Evolutionary conservation across 495 filamentous ascomycete species (phyloP).

Genomic region (Tuber umbilicatum): DNA sequence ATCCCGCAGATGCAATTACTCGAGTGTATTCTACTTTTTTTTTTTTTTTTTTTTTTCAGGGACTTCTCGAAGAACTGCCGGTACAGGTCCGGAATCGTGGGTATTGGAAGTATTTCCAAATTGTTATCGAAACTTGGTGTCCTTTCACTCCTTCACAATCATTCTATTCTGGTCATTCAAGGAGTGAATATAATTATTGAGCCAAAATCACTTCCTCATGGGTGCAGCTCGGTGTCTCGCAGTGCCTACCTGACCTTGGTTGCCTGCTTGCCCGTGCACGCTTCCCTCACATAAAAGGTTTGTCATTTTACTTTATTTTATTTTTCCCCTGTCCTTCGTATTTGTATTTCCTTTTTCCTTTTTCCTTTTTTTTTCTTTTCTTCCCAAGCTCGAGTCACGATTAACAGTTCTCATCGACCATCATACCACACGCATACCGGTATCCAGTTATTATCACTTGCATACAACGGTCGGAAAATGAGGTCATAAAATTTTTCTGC

Average conservation of each 20-base stretch:
- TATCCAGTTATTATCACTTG: slow-evolving; percentile 8
- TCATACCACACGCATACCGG: neutral
- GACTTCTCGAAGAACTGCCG: neutral
- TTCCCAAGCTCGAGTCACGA: neutral
- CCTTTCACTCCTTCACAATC: neutral
- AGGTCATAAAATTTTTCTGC: slow-evolving; percentile 23
- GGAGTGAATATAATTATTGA: neutral
- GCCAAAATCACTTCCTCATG: neutral
- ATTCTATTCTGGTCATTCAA: neutral
- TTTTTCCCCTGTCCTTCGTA: neutral
- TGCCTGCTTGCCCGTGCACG: neutral
- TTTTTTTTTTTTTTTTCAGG: neutral
- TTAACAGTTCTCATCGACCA: neutral
- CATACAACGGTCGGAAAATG: slow-evolving; percentile 17
- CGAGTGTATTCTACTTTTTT: neutral
- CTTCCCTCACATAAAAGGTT: neutral
- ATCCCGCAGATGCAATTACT: neutral
- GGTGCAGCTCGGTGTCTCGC: neutral
- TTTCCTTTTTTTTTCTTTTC: neutral
- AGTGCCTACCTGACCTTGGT: neutral
- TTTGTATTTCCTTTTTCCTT: neutral
- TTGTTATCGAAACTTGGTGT: neutral
- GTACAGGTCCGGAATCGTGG: neutral
- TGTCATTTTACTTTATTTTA: neutral
- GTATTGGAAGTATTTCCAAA: neutral